Percentiles rank a stretch among this genome's conserved stretches.
Conservation (phyloP, 1,284 basidiomycete genomes). For the Golubevia pallescens region DNA sequence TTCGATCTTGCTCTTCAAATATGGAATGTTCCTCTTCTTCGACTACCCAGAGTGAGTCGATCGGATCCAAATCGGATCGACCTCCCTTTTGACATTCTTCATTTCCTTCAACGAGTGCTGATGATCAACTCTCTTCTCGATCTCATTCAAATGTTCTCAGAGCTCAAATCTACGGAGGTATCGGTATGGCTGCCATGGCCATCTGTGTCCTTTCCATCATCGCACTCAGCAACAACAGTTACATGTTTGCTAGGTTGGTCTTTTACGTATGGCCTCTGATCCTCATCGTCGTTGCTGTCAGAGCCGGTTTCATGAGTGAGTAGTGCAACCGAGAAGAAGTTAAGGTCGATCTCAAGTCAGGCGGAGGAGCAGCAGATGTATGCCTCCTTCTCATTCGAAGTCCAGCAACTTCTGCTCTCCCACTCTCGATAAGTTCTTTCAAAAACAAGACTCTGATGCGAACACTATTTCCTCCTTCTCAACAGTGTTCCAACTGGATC, state of each 20-base stretch:
- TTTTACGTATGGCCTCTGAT: conserved; percentile 77
- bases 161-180: conserved; percentile 78
- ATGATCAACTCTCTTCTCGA: conserved; percentile 9
- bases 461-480: background rate
- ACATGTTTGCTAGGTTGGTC: conserved; percentile 74
- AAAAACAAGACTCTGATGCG: no score
- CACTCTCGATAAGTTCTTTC: background rate
- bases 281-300: conserved; percentile 73
- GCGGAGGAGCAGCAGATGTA: background rate
- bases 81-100: no score
- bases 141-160: conserved; percentile 10
- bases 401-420: background rate
- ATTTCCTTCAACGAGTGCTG: no score
- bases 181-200: conserved; percentile 71
- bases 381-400: background rate
- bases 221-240: conserved; percentile 75
- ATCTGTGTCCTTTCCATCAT: conserved; percentile 71
- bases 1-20: conserved; percentile 73
- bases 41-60: conserved; percentile 73
- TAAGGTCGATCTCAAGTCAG: background rate
- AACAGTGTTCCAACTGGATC: conserved; percentile 44
- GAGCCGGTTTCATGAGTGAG: conserved; percentile 77
- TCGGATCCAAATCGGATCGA: conserved; percentile 1
- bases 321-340: conserved; percentile 74
- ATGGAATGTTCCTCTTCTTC: conserved; percentile 76